These are phyloP conservation scores for Prunus fruticosa DNA, from an alignment of 306 rosid genomes.

Conservation along the genomic window DNA sequence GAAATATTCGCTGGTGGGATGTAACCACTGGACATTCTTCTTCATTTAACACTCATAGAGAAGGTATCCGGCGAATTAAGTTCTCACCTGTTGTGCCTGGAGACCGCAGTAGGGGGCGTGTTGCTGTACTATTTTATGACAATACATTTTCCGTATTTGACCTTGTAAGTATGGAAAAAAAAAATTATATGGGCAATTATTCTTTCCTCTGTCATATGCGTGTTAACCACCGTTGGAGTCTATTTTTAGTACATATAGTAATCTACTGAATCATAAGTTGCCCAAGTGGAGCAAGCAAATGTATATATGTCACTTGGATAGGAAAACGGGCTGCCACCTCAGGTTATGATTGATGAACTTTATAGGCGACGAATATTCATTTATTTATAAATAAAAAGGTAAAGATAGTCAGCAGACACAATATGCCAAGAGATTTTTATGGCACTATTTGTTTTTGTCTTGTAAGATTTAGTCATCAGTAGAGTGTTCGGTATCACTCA, in stretches of 20 bases:
- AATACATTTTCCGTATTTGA: conserved; percentile 93
- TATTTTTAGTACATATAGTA: neutral
- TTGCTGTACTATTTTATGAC: conserved; percentile 90
- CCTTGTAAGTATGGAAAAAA: conserved; percentile 58
- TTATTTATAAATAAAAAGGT: neutral
- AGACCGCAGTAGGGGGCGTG: conserved; percentile 87
- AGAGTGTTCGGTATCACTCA: neutral
- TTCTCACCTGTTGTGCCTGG: conserved; percentile 90
- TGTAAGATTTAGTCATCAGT: neutral
- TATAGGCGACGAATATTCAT: neutral
- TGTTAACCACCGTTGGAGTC: neutral
- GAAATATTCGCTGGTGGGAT: conserved; percentile 98
- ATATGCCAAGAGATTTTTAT: neutral
- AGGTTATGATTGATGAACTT: neutral
- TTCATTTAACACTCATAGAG: conserved; percentile 90
- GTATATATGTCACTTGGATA: neutral
- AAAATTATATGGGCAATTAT: conserved; percentile 5
- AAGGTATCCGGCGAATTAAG: conserved; percentile 88
- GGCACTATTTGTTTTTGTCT: neutral
- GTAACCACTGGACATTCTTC: conserved; percentile 91
- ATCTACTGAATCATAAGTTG: neutral
- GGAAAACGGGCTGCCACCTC: neutral
- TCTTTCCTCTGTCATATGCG: conserved; percentile 2
- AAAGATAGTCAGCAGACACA: neutral
- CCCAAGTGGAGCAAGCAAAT: neutral